Evolutionary conservation across 108 stramenopile genomes (phyloP).

Genomic region (Fragilaria crotonensis): DNA sequence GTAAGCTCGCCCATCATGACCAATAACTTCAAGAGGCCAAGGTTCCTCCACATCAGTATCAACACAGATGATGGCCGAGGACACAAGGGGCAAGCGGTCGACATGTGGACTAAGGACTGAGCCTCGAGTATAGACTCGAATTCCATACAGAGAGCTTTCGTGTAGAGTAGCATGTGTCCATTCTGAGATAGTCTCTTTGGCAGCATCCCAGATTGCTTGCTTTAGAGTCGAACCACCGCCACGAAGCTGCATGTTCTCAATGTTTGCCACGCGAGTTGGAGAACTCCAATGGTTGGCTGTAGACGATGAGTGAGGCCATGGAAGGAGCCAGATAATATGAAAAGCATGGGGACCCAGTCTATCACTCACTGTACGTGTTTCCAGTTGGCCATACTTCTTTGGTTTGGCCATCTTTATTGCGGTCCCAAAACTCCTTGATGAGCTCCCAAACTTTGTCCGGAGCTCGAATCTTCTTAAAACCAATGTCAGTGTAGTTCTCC

Average conservation of each 20-base stretch:
- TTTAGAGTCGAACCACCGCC: slow-evolving; percentile 63
- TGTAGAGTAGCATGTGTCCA: slow-evolving; percentile 85
- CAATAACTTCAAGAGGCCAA: slow-evolving; percentile 82
- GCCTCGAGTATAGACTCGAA: slow-evolving; percentile 63
- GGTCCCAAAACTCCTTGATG: slow-evolving; percentile 54
- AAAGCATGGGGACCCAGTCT: too few relatives aligned
- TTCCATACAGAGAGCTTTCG: slow-evolving; percentile 73
- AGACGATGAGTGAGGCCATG: too few relatives aligned
- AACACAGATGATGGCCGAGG: slow-evolving; percentile 77
- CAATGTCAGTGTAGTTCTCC: slow-evolving; percentile 57
- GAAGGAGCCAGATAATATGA: too few relatives aligned
- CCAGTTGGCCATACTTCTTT: slow-evolving; percentile 6
- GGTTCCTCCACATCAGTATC: slow-evolving; percentile 80
- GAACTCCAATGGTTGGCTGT: slow-evolving; percentile 72
- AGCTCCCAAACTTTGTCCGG: slow-evolving; percentile 41
- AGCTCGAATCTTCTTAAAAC: slow-evolving; percentile 47
- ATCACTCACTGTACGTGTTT: slow-evolving; percentile 5
- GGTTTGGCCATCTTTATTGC: slow-evolving; percentile 14
- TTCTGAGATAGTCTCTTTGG: slow-evolving; percentile 56
- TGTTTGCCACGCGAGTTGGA: slow-evolving; percentile 58
- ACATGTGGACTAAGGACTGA: slow-evolving; percentile 81
- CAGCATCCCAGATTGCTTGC: slow-evolving; percentile 62
- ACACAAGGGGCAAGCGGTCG: slow-evolving; percentile 85
- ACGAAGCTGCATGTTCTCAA: slow-evolving; percentile 49
- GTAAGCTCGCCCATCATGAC: slow-evolving; percentile 73